phyloP scores from a whole-genome alignment of 495 filamentous ascomycete species.

The Cercophora newfieldiana region DNA sequence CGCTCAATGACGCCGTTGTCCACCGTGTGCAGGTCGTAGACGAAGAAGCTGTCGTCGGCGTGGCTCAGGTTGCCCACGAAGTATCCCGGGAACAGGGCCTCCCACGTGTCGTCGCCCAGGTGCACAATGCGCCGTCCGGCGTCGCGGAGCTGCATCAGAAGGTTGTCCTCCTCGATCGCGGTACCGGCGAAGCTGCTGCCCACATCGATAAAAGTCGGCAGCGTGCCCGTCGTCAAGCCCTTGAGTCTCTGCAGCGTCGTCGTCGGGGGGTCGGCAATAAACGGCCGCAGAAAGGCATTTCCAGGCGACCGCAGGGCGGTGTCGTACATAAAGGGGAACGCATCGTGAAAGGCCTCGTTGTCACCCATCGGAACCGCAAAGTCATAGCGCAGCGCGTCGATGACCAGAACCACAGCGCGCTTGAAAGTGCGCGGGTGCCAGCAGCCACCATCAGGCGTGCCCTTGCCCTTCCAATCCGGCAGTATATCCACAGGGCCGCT shows the following conservation, averaged over 20 bases:
- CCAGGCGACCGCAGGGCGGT: conserved; percentile 68
- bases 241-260: conserved; percentile 90
- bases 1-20: conserved; percentile 95
- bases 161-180: conserved; percentile 96
- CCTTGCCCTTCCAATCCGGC: conserved; percentile 42
- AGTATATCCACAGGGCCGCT: conserved; percentile 27
- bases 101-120: conserved; percentile 96
- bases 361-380: conserved; percentile 82
- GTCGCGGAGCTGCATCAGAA: conserved; percentile 77
- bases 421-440: conserved; percentile 95
- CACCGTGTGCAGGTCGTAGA: conserved; percentile 96
- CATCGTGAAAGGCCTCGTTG: conserved; percentile 72
- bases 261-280: conserved; percentile 96
- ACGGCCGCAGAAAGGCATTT: conserved; percentile 87
- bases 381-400: conserved; percentile 94
- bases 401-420: conserved; percentile 85
- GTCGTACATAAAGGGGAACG: conserved; percentile 81
- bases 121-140: conserved; percentile 87
- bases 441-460: conserved; percentile 68
- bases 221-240: conserved; percentile 89
- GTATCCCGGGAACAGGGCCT: conserved; percentile 83
- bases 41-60: conserved; percentile 95
- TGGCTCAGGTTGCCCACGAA: conserved; percentile 82
- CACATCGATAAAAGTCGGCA: conserved; percentile 91
- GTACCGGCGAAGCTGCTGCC: conserved; percentile 95